A percentile compares a stretch with the other conserved stretches of the same genome.
phyloP scores from a whole-genome alignment of 129 eudicot species.

The Rutidosis leptorrhynchoides region DNA sequence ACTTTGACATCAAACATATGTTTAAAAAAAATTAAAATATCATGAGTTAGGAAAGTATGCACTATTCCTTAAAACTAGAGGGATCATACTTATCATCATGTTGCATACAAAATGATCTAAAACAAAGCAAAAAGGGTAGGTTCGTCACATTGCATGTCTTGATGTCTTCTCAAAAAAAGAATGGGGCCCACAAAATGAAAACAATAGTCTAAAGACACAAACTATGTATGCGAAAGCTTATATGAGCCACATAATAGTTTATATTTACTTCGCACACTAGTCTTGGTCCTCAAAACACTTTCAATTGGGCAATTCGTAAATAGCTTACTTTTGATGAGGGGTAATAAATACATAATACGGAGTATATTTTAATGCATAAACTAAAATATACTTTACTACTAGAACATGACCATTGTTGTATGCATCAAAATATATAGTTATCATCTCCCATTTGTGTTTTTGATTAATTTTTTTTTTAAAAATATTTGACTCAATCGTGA shows the following conservation, averaged over 20 bases:
- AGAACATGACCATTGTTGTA: not conserved
- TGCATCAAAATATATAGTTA: not conserved
- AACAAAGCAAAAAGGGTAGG: not conserved
- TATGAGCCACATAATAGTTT: not conserved
- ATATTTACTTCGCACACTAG: not conserved
- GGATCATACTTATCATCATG: slow-evolving; percentile 6
- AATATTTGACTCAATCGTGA: not conserved
- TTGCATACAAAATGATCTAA: not conserved
- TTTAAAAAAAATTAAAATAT: not conserved
- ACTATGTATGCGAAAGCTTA: not conserved
- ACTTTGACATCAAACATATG: not conserved
- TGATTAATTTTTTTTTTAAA: not conserved
- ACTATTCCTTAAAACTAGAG: not conserved
- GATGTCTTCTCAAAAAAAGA: not conserved
- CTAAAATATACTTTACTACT: not conserved
- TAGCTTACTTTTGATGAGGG: not conserved
- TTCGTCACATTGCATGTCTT: not conserved
- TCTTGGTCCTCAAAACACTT: not conserved
- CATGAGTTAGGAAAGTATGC: not conserved
- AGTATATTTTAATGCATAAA: not conserved
- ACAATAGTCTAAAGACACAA: not conserved
- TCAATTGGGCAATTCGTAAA: not conserved
- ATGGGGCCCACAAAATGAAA: slow-evolving; percentile 1
- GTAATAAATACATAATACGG: too few relatives aligned
- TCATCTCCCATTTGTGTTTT: not conserved